Base-by-base conservation (phyloP, 768 basidiomycete genomes). In the Ephemerocybe angulata region DNA sequence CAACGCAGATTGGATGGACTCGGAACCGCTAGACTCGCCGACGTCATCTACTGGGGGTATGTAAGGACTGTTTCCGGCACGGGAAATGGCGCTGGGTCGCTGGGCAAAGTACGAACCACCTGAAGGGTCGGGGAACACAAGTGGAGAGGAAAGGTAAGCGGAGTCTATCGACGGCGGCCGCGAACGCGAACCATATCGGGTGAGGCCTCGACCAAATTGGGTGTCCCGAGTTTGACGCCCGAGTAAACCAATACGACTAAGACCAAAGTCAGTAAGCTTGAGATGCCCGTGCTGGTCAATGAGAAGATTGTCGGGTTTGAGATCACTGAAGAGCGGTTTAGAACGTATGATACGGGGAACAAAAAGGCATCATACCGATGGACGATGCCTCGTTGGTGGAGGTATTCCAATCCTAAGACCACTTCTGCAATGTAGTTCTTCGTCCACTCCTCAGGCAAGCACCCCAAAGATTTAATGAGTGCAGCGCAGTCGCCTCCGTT, bases 401-500 rank as follows among this genome's bases (percentile, higher is more conserved):
- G 81, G 70, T 97, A 96, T 60, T 99, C 95, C 58, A 99, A 74
- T 21, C 96, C 97, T 55, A 98, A 78, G 19, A 94, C 85, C 12
- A 98, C 94, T 66, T 98, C 97, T 0, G 97, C 97, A 58, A 98
- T 85, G 65, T 98, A 99, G 61, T 93, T 89, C 69, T 87, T 86
- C 1, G 95, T 88, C 97, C 97, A 98, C 62, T 97, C 94, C 69
- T 99, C 97, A 0, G 94, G 90, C 12, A 99, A 72, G 19, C 81
- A 86, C 4, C 95, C 97, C n/a, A 98, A 65, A 19, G 90, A 88
- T 73, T 98, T 98, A 80, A 99, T 91, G 56, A 98, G 81, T 2
- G 94, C 92, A 10, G 95, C 97, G 62, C 97, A 98, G 65, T 99
- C 97, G 5, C 97, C 97, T 31, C 96, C 96, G 60, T 97, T 97